Evolutionary conservation across 2,329 filamentous ascomycete genomes (phyloP), one percentile per base, ranked within the genome.

Genomic region (Aureobasidium uvarum): DNA sequence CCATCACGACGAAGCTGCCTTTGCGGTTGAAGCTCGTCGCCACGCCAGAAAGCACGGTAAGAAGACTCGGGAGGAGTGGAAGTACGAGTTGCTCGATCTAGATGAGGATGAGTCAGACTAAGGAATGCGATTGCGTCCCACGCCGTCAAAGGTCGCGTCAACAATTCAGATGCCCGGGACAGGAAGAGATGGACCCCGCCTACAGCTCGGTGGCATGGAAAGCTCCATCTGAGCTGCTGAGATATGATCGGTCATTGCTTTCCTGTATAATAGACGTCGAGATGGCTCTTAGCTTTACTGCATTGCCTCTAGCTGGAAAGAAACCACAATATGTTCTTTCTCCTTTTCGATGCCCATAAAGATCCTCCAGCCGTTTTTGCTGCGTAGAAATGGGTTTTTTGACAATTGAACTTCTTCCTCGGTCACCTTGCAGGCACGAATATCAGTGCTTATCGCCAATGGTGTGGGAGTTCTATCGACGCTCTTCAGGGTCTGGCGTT

Each of bases 1-100:
- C 43, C 70, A 75, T 28, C 73, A 73, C 58, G 72, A 76, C 56
- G 69, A 75, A 56, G 71, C 73, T 4, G 72, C 74, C 63, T 74
- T 74, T 62, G 71, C 72, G 5, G 74, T 74, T 1, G 72, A 73
- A 36, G 73, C 71, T 13, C 69, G 73, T 43, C 66, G 67, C 25
- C 70, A 74, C 45, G 71, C 73, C 13, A 46, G 48, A n/a, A 72
- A 72, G 68, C 71, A 76, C 65, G 75, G 73, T 3, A 69, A 51
- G 16, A 74, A 73, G 69, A 70, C 65, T 18, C 69, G 72, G n/a
- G 66, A 67, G n/a, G 25, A 71, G 62, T 76, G 72, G 73, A 72
- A 69, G 64, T 43, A 38, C 43, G 70, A 71, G 64, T 36, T 71
- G 48, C 54, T 70, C 11, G 67, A 60, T 3, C 59, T 25, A 1